These are phyloP conservation scores for Chaetomiaceae sp. DNA, from an alignment of 2,329 filamentous ascomycete species.

Conservation along the genomic window DNA sequence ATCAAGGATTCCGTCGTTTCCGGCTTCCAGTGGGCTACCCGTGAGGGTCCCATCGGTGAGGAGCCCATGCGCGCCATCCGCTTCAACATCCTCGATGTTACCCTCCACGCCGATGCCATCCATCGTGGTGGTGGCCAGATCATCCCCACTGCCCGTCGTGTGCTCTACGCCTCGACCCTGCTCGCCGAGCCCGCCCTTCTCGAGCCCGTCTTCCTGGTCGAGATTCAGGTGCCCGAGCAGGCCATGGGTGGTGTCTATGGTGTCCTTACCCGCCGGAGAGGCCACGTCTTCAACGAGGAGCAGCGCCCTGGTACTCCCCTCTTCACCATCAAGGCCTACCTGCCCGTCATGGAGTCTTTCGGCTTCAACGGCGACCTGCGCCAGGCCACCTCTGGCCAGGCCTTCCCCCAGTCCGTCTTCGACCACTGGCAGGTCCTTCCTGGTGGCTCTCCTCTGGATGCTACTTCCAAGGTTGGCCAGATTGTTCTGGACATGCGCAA, in stretches of 20 bases:
- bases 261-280: constrained; percentile 94
- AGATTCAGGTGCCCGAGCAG: constrained; percentile 97
- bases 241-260: constrained; percentile 99
- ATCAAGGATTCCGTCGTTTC: constrained; percentile 99
- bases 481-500: constrained; percentile 90
- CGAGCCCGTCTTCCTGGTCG: constrained; percentile 97
- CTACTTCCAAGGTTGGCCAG: constrained; percentile 72
- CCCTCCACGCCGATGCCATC: constrained; percentile 98
- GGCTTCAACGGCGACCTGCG: constrained; percentile 98
- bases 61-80: constrained; percentile 96
- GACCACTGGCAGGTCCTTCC: constrained; percentile 97
- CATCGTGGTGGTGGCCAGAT: constrained; percentile 99
- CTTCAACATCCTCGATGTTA: constrained; percentile 99
- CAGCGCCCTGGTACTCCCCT: constrained; percentile 98
- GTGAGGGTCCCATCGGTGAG: constrained; percentile 95
- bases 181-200: constrained; percentile 86
- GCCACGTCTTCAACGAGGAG: constrained; percentile 98
- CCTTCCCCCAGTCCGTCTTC: constrained; percentile 98
- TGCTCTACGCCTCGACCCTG: constrained; percentile 87
- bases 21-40: constrained; percentile 99
- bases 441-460: constrained; percentile 86
- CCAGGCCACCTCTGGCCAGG: constrained; percentile 88
- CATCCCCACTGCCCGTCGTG: constrained; percentile 96
- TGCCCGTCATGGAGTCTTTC: constrained; percentile 39
- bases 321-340: constrained; percentile 73